These are phyloP conservation scores for Boletus pseudopeckii DNA, from an alignment of 768 basidiomycete species.

Conservation along the genomic window DNA sequence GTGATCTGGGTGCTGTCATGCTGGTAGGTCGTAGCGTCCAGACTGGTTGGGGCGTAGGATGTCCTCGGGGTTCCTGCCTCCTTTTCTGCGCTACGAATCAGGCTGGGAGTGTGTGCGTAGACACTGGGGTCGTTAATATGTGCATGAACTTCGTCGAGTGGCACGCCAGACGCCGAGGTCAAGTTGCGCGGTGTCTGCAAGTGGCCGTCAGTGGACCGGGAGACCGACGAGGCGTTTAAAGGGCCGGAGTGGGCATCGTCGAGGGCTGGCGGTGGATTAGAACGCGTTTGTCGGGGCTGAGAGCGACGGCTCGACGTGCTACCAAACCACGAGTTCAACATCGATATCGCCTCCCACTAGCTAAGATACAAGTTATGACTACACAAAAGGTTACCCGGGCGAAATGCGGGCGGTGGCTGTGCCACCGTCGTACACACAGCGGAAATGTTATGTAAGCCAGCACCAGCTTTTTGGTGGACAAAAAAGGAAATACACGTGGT, in stretches of 20 bases:
- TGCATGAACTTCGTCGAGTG: slow-evolving; percentile 21
- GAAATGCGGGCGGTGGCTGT: too few species aligned
- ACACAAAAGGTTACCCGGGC: too few species aligned
- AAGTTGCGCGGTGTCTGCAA: slow-evolving; percentile 5
- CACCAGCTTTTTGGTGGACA: too few species aligned
- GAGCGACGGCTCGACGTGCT: slow-evolving; percentile 28
- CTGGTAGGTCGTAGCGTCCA: slow-evolving; percentile 2
- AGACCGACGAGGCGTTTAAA: slow-evolving; percentile 14
- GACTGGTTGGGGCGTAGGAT: slow-evolving; percentile 6
- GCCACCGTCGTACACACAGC: too few species aligned
- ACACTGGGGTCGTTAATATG: slow-evolving; percentile 27
- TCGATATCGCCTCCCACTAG: slow-evolving; percentile 18
- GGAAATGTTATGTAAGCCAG: too few species aligned
- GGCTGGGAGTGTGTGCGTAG: slow-evolving; percentile 17
- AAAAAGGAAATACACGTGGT: too few species aligned
- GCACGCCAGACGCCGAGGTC: slow-evolving; percentile 20
- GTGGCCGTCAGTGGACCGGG: slow-evolving; percentile 19
- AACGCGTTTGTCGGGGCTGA: slow-evolving; percentile 6
- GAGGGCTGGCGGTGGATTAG: neutral
- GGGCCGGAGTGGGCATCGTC: slow-evolving; percentile 1
- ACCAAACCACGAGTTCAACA: slow-evolving; percentile 32
- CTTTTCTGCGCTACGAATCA: slow-evolving; percentile 14
- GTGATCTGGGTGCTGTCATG: neutral
- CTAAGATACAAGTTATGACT: slow-evolving; percentile 1
- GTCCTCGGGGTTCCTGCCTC: slow-evolving; percentile 9